Evolutionary conservation across 176 grass and related monocot genomes (phyloP).

Genomic region (Chloris gayana): DNA sequence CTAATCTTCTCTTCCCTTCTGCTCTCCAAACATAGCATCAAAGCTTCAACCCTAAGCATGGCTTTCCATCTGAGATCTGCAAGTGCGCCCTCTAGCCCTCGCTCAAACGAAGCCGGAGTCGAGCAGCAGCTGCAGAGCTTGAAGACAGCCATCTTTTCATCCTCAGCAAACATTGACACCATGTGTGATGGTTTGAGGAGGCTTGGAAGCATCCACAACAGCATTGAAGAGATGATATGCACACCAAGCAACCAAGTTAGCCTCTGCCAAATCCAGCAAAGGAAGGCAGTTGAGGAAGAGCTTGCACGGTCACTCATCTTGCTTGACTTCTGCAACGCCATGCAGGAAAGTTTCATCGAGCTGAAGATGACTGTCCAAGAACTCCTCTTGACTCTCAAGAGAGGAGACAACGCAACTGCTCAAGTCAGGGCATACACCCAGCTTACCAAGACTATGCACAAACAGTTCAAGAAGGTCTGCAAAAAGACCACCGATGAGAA

Average conservation of each 20-base stretch:
- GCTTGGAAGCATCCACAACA: constrained; percentile 37
- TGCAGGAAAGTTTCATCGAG: constrained; percentile 42
- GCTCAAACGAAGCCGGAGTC: constrained; percentile 23
- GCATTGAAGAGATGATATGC: constrained; percentile 37
- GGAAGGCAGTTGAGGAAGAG: constrained; percentile 49
- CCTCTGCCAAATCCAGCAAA: constrained; percentile 40
- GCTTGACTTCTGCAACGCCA: constrained; percentile 46
- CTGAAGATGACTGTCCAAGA: constrained; percentile 44
- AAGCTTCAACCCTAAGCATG: constrained; percentile 41
- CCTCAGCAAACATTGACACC: constrained; percentile 15
- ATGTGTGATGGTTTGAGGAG: constrained; percentile 35
- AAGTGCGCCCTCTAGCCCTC: constrained; percentile 49
- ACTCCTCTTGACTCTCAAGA: constrained; percentile 22
- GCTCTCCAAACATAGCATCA: constrained; percentile 1
- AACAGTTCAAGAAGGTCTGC: constrained; percentile 44
- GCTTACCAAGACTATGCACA: constrained; percentile 37
- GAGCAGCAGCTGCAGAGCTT: constrained; percentile 44
- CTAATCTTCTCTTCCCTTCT: constrained; percentile 5
- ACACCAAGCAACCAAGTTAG: constrained; percentile 44
- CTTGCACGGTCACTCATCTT: constrained; percentile 45
- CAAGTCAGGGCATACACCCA: constrained; percentile 32
- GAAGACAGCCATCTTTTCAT: constrained; percentile 19
- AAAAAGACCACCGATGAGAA: constrained; percentile 29
- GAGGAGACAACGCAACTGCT: constrained; percentile 33
- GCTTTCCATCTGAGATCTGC: constrained; percentile 50